Evolutionary conservation across 257 asterid genomes (phyloP).

Genomic region (Capsicum pubescens): DNA sequence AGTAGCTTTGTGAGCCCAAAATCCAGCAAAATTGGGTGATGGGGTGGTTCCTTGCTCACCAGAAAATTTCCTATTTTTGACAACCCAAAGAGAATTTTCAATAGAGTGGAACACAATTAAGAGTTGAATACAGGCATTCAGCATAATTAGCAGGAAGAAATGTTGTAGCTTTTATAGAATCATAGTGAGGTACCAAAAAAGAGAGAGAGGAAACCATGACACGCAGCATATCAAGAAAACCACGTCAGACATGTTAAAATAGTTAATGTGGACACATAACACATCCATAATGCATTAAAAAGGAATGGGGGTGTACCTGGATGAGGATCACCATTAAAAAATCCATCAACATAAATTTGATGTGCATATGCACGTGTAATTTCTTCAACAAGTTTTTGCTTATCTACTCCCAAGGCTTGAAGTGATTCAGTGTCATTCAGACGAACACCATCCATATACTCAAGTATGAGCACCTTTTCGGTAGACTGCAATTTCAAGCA

Average conservation of each 20-base stretch:
- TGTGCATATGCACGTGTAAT: constrained; percentile 99
- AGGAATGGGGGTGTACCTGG: constrained; percentile 59
- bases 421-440: constrained; percentile 78
- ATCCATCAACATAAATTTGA: constrained; percentile 95
- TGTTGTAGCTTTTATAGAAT: not conserved
- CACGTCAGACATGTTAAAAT: not conserved
- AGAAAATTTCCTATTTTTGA: constrained; percentile 82
- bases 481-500: constrained; percentile 67
- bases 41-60: constrained; percentile 92
- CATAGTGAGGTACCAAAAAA: not conserved
- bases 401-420: constrained; percentile 80
- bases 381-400: constrained; percentile 92
- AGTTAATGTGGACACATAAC: not conserved
- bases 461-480: constrained; percentile 84
- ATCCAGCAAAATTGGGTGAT: constrained; percentile 91
- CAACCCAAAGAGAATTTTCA: constrained; percentile 35
- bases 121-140: not conserved
- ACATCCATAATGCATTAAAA: not conserved
- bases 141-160: not conserved
- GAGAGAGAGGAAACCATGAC: not conserved
- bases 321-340: constrained; percentile 99
- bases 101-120: not conserved
- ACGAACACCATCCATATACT: constrained; percentile 97
- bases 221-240: constrained; percentile 19
- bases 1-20: constrained; percentile 92